Base-by-base conservation (phyloP, 345 rosid genomes). In the Gossypium stocksii region DNA sequence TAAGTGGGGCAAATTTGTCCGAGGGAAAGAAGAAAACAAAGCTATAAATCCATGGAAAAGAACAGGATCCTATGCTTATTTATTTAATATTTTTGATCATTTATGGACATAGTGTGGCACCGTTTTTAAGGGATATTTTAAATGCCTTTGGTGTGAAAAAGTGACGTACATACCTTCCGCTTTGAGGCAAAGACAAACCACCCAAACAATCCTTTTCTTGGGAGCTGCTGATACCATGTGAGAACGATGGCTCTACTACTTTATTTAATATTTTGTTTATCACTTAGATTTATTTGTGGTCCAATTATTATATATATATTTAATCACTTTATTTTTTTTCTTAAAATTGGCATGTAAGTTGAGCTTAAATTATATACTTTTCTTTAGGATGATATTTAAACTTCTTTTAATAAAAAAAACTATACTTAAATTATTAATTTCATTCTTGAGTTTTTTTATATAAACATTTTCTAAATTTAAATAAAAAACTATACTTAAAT, bases 201-300 rank as follows among this genome's bases (percentile, higher is more conserved):
- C 69, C 78, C 62, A 58, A 67, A 76, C 74, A 58, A 58, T 60
- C 78, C 68, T 43, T 68, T 57, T 76, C 74, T 48, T 13, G 51
- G 61, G 74, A 27, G 68, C 69, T 20, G 67, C 34, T 60, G 16
- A 63, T n/a, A 13, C 59, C 69, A 69, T 76, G 74, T 69, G 78
- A 69, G 69, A 69, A 59, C 51, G 74, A 76, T 76, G 69, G 74
- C 25, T 67, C 67, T 57, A 11, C 72, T 53, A 53, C 57, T 53
- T 53, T 2, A 53, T 53, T 53, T 17, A 53, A 53, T 17, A 51
- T 51, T 51, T 51, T 51, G 15, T 51, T 51, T 4, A 51, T 10
- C 0, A 20, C 19, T 13, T 15, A 29, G 7, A 22, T 56, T 71
- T 71, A 11, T 20, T 54, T 38, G 59, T 25, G 20, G 27, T 70